Evolutionary conservation across 2,329 filamentous ascomycete genomes (phyloP).

Genomic region (Aspergillus amoenus): DNA sequence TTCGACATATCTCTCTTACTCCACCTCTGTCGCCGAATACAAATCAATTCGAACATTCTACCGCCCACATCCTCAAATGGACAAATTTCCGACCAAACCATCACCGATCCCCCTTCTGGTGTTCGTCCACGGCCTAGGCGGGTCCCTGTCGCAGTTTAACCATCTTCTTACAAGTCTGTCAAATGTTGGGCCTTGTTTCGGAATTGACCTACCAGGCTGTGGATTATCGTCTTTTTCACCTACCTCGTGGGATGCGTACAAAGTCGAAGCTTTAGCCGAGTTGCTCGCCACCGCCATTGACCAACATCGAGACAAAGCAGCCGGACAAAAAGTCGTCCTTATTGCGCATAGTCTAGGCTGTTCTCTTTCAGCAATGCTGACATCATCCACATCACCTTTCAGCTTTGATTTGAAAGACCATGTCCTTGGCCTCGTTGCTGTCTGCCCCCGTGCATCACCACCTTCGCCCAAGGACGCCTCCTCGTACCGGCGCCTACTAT

Average conservation of each 20-base stretch:
- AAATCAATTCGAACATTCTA: constrained; percentile 79
- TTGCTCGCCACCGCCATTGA: constrained; percentile 74
- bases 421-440: constrained; percentile 73
- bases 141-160: constrained; percentile 84
- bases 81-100: constrained; percentile 72
- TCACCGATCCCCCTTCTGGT: constrained; percentile 79
- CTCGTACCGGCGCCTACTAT: constrained; percentile 59
- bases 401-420: constrained; percentile 57
- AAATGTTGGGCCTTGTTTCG: constrained; percentile 79
- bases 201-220: constrained; percentile 88
- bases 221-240: constrained; percentile 75
- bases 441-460: constrained; percentile 74
- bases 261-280: constrained; percentile 70
- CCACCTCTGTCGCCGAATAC: constrained; percentile 70
- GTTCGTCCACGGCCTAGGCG: constrained; percentile 91
- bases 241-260: constrained; percentile 74
- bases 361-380: constrained; percentile 70
- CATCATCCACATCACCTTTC: constrained; percentile 58
- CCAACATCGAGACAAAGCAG: constrained; percentile 64
- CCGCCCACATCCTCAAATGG: constrained; percentile 75
- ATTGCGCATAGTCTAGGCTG: constrained; percentile 91
- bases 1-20: constrained; percentile 69
- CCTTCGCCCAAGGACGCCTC: constrained; percentile 54
- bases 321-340: constrained; percentile 70
- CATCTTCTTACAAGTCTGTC: constrained; percentile 76